A percentile compares a stretch with the other conserved stretches of the same genome.
Evolutionary conservation across 164 flowering plant species (phyloP).

Genomic region (Magnolia changhungtana): DNA sequence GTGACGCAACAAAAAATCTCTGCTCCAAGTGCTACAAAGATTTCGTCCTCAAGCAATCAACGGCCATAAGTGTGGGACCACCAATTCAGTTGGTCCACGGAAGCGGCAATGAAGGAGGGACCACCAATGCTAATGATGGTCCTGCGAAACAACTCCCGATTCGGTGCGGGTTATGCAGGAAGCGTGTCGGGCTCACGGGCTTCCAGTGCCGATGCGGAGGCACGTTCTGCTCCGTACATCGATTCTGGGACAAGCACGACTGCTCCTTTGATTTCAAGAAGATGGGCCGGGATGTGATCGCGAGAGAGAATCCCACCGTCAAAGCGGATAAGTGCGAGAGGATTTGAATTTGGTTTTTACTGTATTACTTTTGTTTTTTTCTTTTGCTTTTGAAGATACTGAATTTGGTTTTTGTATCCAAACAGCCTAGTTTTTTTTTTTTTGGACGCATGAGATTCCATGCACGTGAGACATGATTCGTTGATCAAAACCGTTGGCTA

Average conservation of each 20-base stretch:
- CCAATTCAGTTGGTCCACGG: not conserved
- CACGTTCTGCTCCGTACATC: slow-evolving; percentile 51
- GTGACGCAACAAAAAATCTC: slow-evolving; percentile 2
- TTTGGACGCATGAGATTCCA: no score
- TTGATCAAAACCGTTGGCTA: no score
- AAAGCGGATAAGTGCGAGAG: slow-evolving; percentile 56
- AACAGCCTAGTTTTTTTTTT: no score
- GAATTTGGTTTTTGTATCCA: no score
- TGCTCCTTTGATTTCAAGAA: slow-evolving; percentile 58
- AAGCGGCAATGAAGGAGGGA: not conserved
- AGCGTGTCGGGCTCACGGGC: slow-evolving; percentile 62
- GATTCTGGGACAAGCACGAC: slow-evolving; percentile 56
- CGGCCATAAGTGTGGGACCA: not conserved
- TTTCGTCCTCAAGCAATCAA: slow-evolving; percentile 1
- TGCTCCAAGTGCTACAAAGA: slow-evolving; percentile 16
- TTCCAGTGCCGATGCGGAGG: slow-evolving; percentile 64
- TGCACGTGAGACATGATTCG: no score
- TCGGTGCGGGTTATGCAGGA: slow-evolving; percentile 49
- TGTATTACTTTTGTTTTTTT: no score
- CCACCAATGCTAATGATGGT: not conserved
- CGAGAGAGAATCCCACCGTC: slow-evolving; percentile 58
- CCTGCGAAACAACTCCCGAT: slow-evolving; percentile 9
- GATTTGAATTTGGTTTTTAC: slow-evolving; percentile 23
- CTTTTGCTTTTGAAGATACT: no score
- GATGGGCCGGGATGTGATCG: slow-evolving; percentile 57